Percentiles rank a stretch among this genome's conserved stretches.
phyloP scores from a whole-genome alignment of 2,329 filamentous ascomycete species.

The Pseudogymnoascus sp. region DNA sequence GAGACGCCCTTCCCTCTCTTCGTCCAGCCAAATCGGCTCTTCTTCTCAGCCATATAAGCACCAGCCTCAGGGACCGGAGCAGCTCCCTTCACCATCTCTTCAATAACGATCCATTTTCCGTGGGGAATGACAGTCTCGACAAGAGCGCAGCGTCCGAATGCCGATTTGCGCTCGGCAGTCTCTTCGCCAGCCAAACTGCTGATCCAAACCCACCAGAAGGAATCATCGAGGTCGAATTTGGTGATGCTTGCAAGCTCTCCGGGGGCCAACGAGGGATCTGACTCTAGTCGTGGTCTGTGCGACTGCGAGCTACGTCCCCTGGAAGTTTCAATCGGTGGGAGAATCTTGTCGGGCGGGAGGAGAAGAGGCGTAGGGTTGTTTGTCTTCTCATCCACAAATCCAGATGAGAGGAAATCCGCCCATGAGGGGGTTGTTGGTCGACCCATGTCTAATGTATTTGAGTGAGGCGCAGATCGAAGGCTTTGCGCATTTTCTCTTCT shows the following conservation, averaged over 20 bases:
- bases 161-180: constrained; percentile 73
- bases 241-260: constrained; percentile 92
- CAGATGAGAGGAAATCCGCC: constrained; percentile 80
- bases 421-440: constrained; percentile 83
- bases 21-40: constrained; percentile 84
- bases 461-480: constrained; percentile 58
- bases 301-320: constrained; percentile 83
- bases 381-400: constrained; percentile 74
- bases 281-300: constrained; percentile 63
- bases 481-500: constrained; percentile 38
- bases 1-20: constrained; percentile 54
- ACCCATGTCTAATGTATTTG: constrained; percentile 57
- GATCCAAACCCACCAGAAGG: constrained; percentile 99
- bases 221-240: constrained; percentile 78
- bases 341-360: constrained; percentile 82
- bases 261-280: constrained; percentile 64
- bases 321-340: constrained; percentile 71
- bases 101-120: constrained; percentile 86
- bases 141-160: constrained; percentile 87
- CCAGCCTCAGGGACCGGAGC: constrained; percentile 75
- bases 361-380: constrained; percentile 58
- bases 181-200: constrained; percentile 90
- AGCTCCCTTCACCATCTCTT: constrained; percentile 92
- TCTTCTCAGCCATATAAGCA: constrained; percentile 92
- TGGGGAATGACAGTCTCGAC: constrained; percentile 77